These are phyloP conservation scores for Megacollybia platyphylla DNA, from an alignment of 1,284 basidiomycete genomes.

Conservation along the genomic window DNA sequence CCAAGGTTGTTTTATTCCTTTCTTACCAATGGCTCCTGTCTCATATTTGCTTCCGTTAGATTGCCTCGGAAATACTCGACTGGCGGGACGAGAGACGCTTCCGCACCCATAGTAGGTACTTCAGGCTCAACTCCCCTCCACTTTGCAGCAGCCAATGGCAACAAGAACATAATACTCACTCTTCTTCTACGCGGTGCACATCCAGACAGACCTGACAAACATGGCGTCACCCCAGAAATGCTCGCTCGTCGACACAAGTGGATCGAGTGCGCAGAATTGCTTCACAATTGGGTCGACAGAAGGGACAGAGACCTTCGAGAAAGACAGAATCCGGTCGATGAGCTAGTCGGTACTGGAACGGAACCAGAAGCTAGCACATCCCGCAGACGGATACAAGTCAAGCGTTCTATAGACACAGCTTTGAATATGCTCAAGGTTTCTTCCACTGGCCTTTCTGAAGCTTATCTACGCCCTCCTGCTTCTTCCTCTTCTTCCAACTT, in stretches of 20 bases:
- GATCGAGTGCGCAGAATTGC: constrained; percentile 48
- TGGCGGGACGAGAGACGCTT: constrained; percentile 52
- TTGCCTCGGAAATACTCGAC: constrained; percentile 71
- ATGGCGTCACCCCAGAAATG: constrained; percentile 70
- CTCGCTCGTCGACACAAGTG: constrained; percentile 60
- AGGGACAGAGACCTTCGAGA: constrained; percentile 47
- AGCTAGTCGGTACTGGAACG: constrained; percentile 7
- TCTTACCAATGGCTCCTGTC: constrained; percentile 3
- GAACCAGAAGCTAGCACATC: constrained; percentile 13
- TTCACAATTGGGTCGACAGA: constrained; percentile 41
- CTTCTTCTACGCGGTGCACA: constrained; percentile 75
- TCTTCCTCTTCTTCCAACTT: constrained; percentile 12
- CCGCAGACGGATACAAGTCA: constrained; percentile 38
- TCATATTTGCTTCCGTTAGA: constrained; percentile 20
- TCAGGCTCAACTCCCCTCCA: constrained; percentile 87
- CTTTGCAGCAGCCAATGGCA: constrained; percentile 88
- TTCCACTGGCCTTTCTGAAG: constrained; percentile 17
- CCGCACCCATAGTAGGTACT: constrained; percentile 63
- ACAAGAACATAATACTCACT: constrained; percentile 59
- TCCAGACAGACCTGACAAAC: constrained; percentile 72
- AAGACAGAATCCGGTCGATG: constrained; percentile 16
- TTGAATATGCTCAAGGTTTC: constrained; percentile 38
- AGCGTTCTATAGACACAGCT: constrained; percentile 52
- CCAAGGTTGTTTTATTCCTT: constrained; percentile 38
- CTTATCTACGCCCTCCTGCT: constrained; percentile 6